Evolutionary conservation across 2,329 filamentous ascomycete genomes (phyloP), one percentile per base, ranked within the genome.

Genomic region (Penicillium brasilianum): DNA sequence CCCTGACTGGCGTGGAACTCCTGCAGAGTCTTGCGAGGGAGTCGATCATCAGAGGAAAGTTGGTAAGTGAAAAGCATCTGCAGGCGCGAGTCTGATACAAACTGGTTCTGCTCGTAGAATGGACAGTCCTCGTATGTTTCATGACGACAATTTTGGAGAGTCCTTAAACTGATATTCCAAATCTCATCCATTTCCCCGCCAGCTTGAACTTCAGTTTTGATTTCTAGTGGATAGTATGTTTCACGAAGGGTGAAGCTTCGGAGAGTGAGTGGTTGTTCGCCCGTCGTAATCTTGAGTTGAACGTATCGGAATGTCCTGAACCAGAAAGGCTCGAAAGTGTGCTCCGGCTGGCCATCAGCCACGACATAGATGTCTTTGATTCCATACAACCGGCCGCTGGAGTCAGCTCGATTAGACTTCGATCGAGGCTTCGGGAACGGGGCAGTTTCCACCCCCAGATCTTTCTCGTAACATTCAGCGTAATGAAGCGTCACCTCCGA

Each of bases 91-190:
- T 72, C 69, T 53, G 69, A 69, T 37, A 59, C 62, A 39, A 70
- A 72, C 43, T 72, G 70, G 13, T 69, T 69, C 50, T 73, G 71
- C 52, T 73, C 71, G 54, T 73, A 73, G 54, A 71, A 72, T 4
- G 71, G 70, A 34, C 71, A 73, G 57, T 73, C 71, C 20, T 71
- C 69, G 34, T 71, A 73, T 20, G 67, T 69, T 20, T 73, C 71
- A 54, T 71, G 69, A 64, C 69, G 68, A 50, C 71, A 73, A 41
- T 72, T 72, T 22, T 62, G 52, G 4, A 73, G 55, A 5, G 71
- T 73, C 14, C 63, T 57, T 32, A 72, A 30, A 48, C 67, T 69
- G 43, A 66, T 65, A 6, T 69, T 63, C 71, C 71, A 72, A 4
- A 72, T 60, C 10, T 66, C 63, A 10, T 61, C 50, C 16, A 64